Evolutionary conservation across 345 rosid species (phyloP), one percentile per base, ranked within the genome.

Genomic region (Atalantia buxifolia): DNA sequence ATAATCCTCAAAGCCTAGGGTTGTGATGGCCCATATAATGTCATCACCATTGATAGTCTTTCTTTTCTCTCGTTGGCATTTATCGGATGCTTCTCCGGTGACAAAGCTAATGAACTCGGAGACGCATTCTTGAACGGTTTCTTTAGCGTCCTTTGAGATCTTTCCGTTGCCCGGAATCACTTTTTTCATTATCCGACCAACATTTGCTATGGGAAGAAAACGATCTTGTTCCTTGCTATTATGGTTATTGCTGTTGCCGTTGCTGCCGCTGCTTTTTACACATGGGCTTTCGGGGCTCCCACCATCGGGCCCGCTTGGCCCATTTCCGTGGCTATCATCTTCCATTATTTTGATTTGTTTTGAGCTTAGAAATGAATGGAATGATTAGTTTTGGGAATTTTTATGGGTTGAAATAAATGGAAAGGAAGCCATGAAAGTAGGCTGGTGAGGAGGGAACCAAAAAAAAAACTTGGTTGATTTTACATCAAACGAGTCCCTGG

Each of bases 21-120:
- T 90, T 3, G 91, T 92, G 82, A 89, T 89, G 1, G 96, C 91
- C 92, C 96, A 92, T 19, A 89, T 88, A 73, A 92, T 85, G n/a
- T 92, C 92, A 55, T 92, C 94, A 30, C 94, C 96, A 12, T 92
- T 92, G 45, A 90, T 89, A 28, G 96, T 92, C 78, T 92, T 90
- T 50, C 94, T 83, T 73, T 90, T 90, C 64, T 90, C 93, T 83
- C 92, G 79, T 38, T 87, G 94, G 82, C 94, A 90, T 80, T 89
- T 92, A 62, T 90, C 92, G 1, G 94, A 92, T 7, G 94, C 94
- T 80, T 92, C 91, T 22, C 94, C 93, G 0, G 93, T 88, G 16
- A 91, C 89, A 19, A 91, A 91, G 81, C 95, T 91, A 4, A 91
- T 90, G 86, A 92, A 90, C 86, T 90, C 93, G 0, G 93, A 92